phyloP scores from a whole-genome alignment of 1,284 basidiomycete genomes.

The Cryptococcus hybrid region DNA sequence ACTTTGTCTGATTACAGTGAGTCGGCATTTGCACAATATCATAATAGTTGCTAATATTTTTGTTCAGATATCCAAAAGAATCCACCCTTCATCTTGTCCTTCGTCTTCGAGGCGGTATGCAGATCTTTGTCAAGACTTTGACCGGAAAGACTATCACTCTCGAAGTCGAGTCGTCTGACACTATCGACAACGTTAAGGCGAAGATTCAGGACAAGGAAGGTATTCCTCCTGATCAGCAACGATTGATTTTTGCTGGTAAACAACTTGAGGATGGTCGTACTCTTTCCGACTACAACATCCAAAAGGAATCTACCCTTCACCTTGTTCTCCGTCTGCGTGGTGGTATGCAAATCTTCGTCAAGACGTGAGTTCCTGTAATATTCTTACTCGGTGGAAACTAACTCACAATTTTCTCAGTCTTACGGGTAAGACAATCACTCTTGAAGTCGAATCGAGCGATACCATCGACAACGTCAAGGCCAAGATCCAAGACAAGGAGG shows the following conservation, averaged over 20 bases:
- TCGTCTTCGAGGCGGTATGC: slow-evolving; percentile 33
- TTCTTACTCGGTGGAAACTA: slow-evolving; percentile 47
- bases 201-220: slow-evolving; percentile 55
- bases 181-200: slow-evolving; percentile 64
- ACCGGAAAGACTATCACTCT: slow-evolving; percentile 80
- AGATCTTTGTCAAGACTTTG: slow-evolving; percentile 90
- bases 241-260: slow-evolving; percentile 93
- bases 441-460: slow-evolving; percentile 52
- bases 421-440: slow-evolving; percentile 17
- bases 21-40: background rate
- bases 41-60: no score
- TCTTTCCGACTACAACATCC: slow-evolving; percentile 85
- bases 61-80: slow-evolving; percentile 37
- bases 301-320: slow-evolving; percentile 97
- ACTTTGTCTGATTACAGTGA: slow-evolving; percentile 70
- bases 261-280: slow-evolving; percentile 90
- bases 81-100: slow-evolving; percentile 52
- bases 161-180: no score
- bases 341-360: slow-evolving; percentile 67
- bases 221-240: no score
- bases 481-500: slow-evolving; percentile 52
- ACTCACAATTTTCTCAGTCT: slow-evolving; percentile 82
- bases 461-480: slow-evolving; percentile 82
- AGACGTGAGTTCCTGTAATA: slow-evolving; percentile 53
- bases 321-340: slow-evolving; percentile 94